Percentiles rank a stretch among this genome's conserved stretches.
Conservation (phyloP, 768 basidiomycete genomes). For the Galerina sulciceps region DNA sequence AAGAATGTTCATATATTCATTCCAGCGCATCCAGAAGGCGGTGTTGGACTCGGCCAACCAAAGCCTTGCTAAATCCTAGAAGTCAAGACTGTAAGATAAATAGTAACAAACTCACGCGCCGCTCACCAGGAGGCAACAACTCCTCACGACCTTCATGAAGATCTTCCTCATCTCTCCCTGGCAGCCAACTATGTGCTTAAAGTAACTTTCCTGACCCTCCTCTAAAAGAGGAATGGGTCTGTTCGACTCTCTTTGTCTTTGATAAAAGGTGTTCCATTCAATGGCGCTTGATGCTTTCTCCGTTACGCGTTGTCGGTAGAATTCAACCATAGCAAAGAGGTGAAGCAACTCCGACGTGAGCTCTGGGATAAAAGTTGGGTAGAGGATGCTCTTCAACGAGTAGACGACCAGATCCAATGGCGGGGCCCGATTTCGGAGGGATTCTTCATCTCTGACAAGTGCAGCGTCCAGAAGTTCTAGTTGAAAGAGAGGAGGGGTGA, state of each 20-base stretch:
- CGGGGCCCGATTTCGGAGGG: slow-evolving; percentile 18
- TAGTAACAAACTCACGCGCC: slow-evolving; percentile 7
- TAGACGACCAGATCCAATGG: slow-evolving; percentile 35
- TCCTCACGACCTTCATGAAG: slow-evolving; percentile 34
- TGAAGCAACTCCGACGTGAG: slow-evolving; percentile 38
- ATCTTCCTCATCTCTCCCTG: slow-evolving; percentile 28
- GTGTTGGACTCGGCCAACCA: slow-evolving; percentile 34
- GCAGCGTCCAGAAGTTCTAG: slow-evolving; percentile 10
- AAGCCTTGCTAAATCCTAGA: slow-evolving; percentile 38
- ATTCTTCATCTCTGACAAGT: slow-evolving; percentile 6
- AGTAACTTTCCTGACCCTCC: slow-evolving; percentile 22
- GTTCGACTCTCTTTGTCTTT: slow-evolving; percentile 10
- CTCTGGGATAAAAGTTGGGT: slow-evolving; percentile 23
- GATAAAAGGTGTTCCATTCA: slow-evolving; percentile 31
- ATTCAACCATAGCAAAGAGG: slow-evolving; percentile 40
- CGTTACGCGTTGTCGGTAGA: slow-evolving; percentile 32
- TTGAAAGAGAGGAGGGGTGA: background rate
- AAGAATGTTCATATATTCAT: slow-evolving; percentile 44
- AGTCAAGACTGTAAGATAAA: background rate
- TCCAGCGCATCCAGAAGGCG: slow-evolving; percentile 41
- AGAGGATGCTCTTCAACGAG: slow-evolving; percentile 34
- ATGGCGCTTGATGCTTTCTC: slow-evolving; percentile 29
- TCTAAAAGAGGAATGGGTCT: slow-evolving; percentile 4
- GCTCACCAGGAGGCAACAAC: slow-evolving; percentile 31
- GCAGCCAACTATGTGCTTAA: slow-evolving; percentile 18